Evolutionary conservation across 2,329 filamentous ascomycete genomes (phyloP).

Genomic region (Macroventuria anomochaeta): DNA sequence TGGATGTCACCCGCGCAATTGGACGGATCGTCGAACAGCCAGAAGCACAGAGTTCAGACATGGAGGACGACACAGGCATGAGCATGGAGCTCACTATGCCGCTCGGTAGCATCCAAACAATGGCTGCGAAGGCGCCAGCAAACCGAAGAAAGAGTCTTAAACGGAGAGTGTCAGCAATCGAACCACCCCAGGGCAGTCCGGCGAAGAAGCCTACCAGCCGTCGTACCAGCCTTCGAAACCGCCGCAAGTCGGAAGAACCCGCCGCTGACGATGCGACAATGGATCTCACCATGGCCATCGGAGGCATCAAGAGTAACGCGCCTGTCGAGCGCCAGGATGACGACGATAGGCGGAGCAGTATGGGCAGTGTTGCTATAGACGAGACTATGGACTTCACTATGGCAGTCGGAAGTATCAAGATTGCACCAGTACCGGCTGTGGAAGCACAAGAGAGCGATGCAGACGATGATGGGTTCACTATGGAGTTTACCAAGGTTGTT

Average conservation of each 20-base stretch:
- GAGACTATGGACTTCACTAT: conserved; percentile 51
- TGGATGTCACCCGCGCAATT: conserved; percentile 88
- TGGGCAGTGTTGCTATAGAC: conserved; percentile 39
- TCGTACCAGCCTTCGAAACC: conserved; percentile 49
- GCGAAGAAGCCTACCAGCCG: conserved; percentile 44
- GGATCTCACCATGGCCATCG: conserved; percentile 50
- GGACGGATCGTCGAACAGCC: conserved; percentile 73
- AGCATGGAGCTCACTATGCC: conserved; percentile 65
- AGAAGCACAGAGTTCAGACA: conserved; percentile 45
- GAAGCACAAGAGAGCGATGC: conserved; percentile 21
- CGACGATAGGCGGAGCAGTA: conserved; percentile 30
- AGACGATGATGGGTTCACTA: conserved; percentile 55
- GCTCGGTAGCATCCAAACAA: conserved; percentile 57
- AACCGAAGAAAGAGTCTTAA: conserved; percentile 51
- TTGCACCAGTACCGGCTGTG: conserved; percentile 7
- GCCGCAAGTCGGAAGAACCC: conserved; percentile 44
- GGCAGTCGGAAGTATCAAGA: conserved; percentile 47
- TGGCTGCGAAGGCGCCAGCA: conserved; percentile 31
- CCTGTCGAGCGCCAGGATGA: conserved; percentile 4
- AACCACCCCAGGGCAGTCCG: conserved; percentile 46
- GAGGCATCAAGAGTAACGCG: conserved; percentile 40
- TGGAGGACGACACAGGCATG: conserved; percentile 52
- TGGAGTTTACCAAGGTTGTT: conserved; percentile 59
- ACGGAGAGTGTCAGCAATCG: conserved; percentile 52
- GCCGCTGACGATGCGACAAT: conserved; percentile 51